Conservation (phyloP, 306 rosid species). For the Ormosia semicastrata region DNA sequence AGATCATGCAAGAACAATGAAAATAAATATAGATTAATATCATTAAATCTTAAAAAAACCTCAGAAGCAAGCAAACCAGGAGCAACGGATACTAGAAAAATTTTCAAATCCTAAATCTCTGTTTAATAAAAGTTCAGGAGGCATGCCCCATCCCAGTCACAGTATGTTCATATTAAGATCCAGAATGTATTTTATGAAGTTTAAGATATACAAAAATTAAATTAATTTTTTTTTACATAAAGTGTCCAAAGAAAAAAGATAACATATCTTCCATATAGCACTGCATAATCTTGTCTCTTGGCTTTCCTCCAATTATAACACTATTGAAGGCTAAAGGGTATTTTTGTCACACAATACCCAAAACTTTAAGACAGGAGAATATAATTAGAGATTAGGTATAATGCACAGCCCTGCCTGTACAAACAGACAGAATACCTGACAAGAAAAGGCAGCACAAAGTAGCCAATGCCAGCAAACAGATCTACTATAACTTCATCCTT, state of each 20-base stretch:
- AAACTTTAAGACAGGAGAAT: not conserved
- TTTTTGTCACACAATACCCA: not conserved
- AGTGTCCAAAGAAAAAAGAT: not conserved
- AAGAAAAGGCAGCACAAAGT: conserved; percentile 92
- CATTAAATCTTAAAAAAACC: not conserved
- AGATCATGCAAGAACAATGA: conserved; percentile 28
- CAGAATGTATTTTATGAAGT: not conserved
- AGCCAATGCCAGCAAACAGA: conserved; percentile 91
- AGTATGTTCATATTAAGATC: conserved; percentile 13
- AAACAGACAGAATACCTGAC: conserved; percentile 57
- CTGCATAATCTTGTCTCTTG: not conserved
- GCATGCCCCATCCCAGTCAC: not conserved
- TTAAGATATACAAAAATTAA: not conserved
- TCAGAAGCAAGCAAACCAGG: conserved; percentile 17
- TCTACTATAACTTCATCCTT: conserved; percentile 76
- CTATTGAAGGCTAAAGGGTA: not conserved
- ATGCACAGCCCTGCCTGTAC: conserved; percentile 2
- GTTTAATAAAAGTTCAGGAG: not conserved
- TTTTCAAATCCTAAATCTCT: not conserved
- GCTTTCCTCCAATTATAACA: conserved; percentile 8
- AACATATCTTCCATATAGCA: not conserved
- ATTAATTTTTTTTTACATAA: not conserved
- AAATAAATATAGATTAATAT: not conserved
- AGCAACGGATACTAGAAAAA: not conserved
- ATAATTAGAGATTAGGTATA: conserved; percentile 16